phyloP scores from a whole-genome alignment of 1,284 basidiomycete species.

The Sporisorium iseilematis-ciliati region DNA sequence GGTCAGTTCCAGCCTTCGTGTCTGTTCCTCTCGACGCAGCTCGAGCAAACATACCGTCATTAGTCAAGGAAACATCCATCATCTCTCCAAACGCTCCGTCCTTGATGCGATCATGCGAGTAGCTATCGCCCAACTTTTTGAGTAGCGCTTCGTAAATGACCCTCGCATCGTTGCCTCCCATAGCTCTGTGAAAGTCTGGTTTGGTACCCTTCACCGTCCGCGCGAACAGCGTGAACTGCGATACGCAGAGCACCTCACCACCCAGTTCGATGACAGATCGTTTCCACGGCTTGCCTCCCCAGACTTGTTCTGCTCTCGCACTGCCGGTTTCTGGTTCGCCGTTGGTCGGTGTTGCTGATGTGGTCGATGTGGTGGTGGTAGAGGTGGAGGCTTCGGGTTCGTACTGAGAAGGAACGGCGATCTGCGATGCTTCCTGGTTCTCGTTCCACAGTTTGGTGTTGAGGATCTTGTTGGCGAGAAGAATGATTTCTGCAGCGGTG shows the following conservation, averaged over 20 bases:
- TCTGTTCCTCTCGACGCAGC: not conserved
- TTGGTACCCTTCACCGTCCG: conserved; percentile 65
- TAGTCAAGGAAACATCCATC: conserved; percentile 67
- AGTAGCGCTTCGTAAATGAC: conserved; percentile 61
- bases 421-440: conserved; percentile 36
- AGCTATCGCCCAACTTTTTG: conserved; percentile 45
- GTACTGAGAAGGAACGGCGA: conserved; percentile 47
- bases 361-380: not conserved
- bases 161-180: conserved; percentile 52
- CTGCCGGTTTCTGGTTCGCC: conserved; percentile 8
- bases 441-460: conserved; percentile 65
- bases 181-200: conserved; percentile 66
- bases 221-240: conserved; percentile 67
- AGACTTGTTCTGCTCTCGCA: conserved; percentile 49
- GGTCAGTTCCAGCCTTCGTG: not conserved
- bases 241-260: conserved; percentile 66
- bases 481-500: conserved; percentile 56
- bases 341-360: not conserved
- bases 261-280: conserved; percentile 59
- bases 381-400: conserved; percentile 18
- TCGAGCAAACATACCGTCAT: conserved; percentile 52
- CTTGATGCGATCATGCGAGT: conserved; percentile 52
- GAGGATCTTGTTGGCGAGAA: conserved; percentile 58
- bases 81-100: conserved; percentile 67
- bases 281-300: conserved; percentile 64